Evolutionary conservation across 2,329 filamentous ascomycete species (phyloP), one percentile per base, ranked within the genome.

Genomic region (Leptosphaerulina australis): DNA sequence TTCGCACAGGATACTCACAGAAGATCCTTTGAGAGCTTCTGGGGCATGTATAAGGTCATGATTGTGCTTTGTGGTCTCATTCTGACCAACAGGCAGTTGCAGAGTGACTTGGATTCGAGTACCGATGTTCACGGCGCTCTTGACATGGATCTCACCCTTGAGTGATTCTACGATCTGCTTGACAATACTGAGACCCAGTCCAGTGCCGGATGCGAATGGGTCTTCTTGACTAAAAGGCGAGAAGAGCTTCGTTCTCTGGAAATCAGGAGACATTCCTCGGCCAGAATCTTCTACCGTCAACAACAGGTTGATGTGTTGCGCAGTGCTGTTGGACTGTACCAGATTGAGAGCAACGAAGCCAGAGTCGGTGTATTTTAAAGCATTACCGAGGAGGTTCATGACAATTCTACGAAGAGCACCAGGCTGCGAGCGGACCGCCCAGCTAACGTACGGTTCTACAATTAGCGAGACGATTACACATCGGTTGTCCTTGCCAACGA

Each of bases 221-320:
- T 72, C 64, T 43, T 72, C 71, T 39, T 73, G 71, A 22, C 62
- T 66, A 31, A 73, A 73, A 1, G 70, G 67, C 2, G 64, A 59
- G 41, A 68, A 73, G 3, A 73, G 47, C 17, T 65, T 62, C 5
- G 62, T 58, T 38, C 61, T 51, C 26, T 71, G 66, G 37, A 65
- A 73, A 11, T 72, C 69, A 6, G 53, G 21, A 21, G 66, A 69
- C 65, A 73, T 73, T 21, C 71, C 71, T 11, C 62, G 64, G 1
- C 71, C 71, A 12, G 69, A 68, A 34, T 73, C 71, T 40, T 66
- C 55, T 11, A 73, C 63, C 3, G 56, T 64, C 18, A 85, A 45
- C 12, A 44, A 48, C 15, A 70, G 36, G 5, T 69, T 48, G 11
- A 62, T 51, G n/a, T 50, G 46, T 11, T 64, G 45, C 6, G 53